phyloP scores from a whole-genome alignment of 2,329 filamentous ascomycete species.

The Epichloe typhina region DNA sequence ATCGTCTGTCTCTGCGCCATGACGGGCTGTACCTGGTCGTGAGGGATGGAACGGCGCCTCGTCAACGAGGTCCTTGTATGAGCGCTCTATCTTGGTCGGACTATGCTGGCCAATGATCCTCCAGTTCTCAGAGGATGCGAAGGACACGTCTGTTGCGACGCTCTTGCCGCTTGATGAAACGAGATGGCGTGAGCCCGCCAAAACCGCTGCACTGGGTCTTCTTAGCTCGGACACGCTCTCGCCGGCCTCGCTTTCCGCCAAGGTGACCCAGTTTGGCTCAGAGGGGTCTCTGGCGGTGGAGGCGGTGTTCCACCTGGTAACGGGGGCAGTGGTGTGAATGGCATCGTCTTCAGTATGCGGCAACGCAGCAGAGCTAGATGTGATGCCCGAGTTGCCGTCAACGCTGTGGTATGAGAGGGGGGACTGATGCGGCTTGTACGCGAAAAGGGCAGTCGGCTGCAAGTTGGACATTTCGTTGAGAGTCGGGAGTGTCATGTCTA shows the following conservation, averaged over 20 bases:
- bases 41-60: constrained; percentile 26
- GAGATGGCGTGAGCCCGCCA: constrained; percentile 9
- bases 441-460: constrained; percentile 6
- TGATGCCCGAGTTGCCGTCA: constrained; percentile 17
- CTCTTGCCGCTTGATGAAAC: constrained; percentile 10
- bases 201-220: constrained; percentile 10
- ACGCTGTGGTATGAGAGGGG: constrained; percentile 11
- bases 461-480: constrained; percentile 15
- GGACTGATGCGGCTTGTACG: constrained; percentile 6
- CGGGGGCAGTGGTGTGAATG: neutral
- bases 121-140: constrained; percentile 26
- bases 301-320: constrained; percentile 5
- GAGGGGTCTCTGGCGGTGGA: constrained; percentile 3
- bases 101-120: constrained; percentile 13
- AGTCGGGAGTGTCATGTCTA: constrained; percentile 18
- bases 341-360: constrained; percentile 7
- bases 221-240: constrained; percentile 13
- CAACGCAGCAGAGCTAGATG: constrained; percentile 22
- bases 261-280: constrained; percentile 10
- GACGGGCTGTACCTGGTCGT: constrained; percentile 14
- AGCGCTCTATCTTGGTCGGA: constrained; percentile 16
- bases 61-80: constrained; percentile 22
- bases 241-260: constrained; percentile 11
- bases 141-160: constrained; percentile 18
- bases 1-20: constrained; percentile 8